These are phyloP conservation scores for Basidiobolus meristosporus DNA, from an alignment of 371 early-diverging fungal species.

Conservation along the genomic window DNA sequence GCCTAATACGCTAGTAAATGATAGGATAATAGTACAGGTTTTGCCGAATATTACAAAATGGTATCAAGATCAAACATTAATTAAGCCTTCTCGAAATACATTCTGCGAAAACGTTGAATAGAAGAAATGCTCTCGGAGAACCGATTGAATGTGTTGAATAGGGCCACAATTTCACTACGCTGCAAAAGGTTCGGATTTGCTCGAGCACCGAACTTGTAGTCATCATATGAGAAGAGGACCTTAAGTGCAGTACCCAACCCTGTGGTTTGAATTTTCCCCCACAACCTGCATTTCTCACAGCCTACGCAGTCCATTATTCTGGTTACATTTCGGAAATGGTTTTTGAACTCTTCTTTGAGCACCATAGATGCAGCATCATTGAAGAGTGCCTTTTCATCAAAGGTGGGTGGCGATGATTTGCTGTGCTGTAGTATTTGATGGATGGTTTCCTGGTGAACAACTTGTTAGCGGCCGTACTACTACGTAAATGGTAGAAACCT, in stretches of 20 bases:
- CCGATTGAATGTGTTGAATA: constrained; percentile 81
- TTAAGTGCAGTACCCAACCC: constrained; percentile 89
- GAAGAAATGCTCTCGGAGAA: constrained; percentile 58
- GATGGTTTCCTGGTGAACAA: constrained; percentile 8
- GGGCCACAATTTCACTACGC: constrained; percentile 76
- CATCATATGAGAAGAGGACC: constrained; percentile 75
- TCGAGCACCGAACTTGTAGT: constrained; percentile 18
- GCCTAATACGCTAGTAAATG: too few relatives aligned
- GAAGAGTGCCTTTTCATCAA: constrained; percentile 79
- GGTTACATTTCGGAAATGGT: constrained; percentile 87
- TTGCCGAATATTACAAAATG: too few relatives aligned
- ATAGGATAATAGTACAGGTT: too few relatives aligned
- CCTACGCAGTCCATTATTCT: constrained; percentile 97
- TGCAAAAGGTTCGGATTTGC: constrained; percentile 27
- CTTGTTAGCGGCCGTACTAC: neutral
- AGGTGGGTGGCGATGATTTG: constrained; percentile 45
- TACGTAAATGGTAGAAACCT: too few relatives aligned
- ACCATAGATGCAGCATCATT: constrained; percentile 8
- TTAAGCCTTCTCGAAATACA: too few relatives aligned
- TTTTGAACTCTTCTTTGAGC: constrained; percentile 71
- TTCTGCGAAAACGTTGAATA: constrained; percentile 48
- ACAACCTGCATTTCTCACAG: constrained; percentile 94
- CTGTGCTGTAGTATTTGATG: constrained; percentile 30
- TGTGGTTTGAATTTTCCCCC: constrained; percentile 85
- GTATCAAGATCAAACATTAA: too few relatives aligned